These are phyloP conservation scores for Rhododendron williamsianum DNA, from an alignment of 148 eudicot species.

Conservation along the genomic window DNA sequence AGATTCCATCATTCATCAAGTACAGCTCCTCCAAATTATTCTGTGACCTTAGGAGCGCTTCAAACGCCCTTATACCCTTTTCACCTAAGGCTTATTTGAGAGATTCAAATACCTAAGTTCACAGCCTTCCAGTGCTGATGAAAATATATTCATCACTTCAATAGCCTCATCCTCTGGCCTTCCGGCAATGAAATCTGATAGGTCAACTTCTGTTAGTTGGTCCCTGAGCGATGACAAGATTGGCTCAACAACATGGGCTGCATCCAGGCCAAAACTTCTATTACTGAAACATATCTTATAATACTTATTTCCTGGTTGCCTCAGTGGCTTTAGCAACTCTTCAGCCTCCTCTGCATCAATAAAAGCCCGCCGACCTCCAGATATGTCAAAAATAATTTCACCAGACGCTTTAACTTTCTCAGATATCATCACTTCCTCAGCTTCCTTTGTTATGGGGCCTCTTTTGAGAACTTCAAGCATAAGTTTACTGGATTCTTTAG, in stretches of 20 bases:
- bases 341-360: constrained; percentile 61
- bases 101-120: constrained; percentile 46
- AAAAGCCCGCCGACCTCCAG: constrained; percentile 49
- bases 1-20: constrained; percentile 67
- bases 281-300: constrained; percentile 71
- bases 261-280: constrained; percentile 66
- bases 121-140: constrained; percentile 57
- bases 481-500: constrained; percentile 77
- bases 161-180: constrained; percentile 73
- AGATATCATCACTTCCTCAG: constrained; percentile 17
- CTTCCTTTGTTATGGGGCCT: constrained; percentile 43
- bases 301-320: constrained; percentile 42
- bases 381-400: constrained; percentile 53
- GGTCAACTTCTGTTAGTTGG: constrained; percentile 58
- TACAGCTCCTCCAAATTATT: constrained; percentile 66
- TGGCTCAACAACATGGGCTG: constrained; percentile 59
- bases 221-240: constrained; percentile 44
- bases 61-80: constrained; percentile 77
- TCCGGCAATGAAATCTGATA: constrained; percentile 74
- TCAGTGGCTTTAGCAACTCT: constrained; percentile 48
- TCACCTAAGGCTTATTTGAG: constrained; percentile 80
- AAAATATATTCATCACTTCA: constrained; percentile 66
- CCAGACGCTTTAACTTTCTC: constrained; percentile 17
- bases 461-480: constrained; percentile 63
- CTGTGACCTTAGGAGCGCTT: constrained; percentile 49